Conservation (phyloP, 2,329 filamentous ascomycete genomes). For the Monilinia fructigena region DNA sequence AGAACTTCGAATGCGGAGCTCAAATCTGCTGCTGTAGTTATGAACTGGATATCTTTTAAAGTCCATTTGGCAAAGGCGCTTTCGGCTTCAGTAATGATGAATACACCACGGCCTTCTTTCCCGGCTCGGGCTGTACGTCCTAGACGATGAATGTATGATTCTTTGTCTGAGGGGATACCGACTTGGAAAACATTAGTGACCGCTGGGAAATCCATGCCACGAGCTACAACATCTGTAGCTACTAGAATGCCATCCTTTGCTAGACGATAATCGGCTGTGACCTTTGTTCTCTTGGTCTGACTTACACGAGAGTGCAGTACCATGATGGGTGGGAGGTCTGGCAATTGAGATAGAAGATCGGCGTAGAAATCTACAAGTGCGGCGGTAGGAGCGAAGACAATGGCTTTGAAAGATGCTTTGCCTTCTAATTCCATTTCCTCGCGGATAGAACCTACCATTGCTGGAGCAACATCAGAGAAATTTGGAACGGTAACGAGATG, state of each 20-base stretch:
- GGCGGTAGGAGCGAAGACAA: slow-evolving; percentile 85
- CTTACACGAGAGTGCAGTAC: slow-evolving; percentile 75
- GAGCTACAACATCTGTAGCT: slow-evolving; percentile 76
- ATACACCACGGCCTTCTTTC: slow-evolving; percentile 69
- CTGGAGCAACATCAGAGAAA: slow-evolving; percentile 74
- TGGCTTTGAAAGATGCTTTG: slow-evolving; percentile 76
- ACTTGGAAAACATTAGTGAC: slow-evolving; percentile 79
- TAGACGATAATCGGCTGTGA: slow-evolving; percentile 69
- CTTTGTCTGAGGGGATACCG: slow-evolving; percentile 61
- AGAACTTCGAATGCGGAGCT: slow-evolving; percentile 44
- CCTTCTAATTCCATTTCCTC: slow-evolving; percentile 52
- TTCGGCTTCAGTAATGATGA: slow-evolving; percentile 61
- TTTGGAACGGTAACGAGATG: slow-evolving; percentile 64
- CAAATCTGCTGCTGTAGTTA: slow-evolving; percentile 48
- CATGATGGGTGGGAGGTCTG: slow-evolving; percentile 37
- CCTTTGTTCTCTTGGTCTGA: slow-evolving; percentile 66
- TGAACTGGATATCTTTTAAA: slow-evolving; percentile 54
- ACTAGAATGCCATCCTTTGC: slow-evolving; percentile 64
- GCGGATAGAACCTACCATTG: slow-evolving; percentile 72
- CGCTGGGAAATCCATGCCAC: slow-evolving; percentile 80
- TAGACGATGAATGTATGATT: slow-evolving; percentile 74
- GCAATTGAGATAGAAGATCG: slow-evolving; percentile 49
- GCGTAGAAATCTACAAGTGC: slow-evolving; percentile 66
- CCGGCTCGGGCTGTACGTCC: slow-evolving; percentile 75
- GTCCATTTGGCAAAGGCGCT: slow-evolving; percentile 51